Base-by-base conservation (phyloP, 495 filamentous ascomycete genomes). In the Penicillium cataractarum region DNA sequence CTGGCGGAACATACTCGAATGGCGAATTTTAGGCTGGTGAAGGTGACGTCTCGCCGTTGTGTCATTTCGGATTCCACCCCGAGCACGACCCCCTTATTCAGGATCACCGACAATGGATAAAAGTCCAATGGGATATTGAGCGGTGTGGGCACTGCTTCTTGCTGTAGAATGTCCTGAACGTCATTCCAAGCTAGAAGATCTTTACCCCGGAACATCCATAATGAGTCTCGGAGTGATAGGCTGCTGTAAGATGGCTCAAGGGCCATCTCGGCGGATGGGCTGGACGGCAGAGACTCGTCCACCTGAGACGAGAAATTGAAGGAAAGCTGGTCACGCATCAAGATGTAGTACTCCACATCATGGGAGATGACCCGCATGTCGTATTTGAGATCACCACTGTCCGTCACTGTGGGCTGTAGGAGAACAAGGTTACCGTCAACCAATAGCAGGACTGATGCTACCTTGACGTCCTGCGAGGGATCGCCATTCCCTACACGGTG, bases 361-460 rank as follows among this genome's bases (percentile, higher is more conserved):
- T 96, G 91, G 7, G 93, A 92, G 67, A 99, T 87, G 33, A 98
- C 88, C 13, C 92, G 90, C 96, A 99, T 98, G 68, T 99, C 95
- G 70, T 98, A 99, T 79, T 97, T 97, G 42, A 96, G 78, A 61
- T 89, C 89, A 2, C 90, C 90, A 21, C 86, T 84, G 39, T 90
- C 88, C 46, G 86, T 89, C 7, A 88, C 80, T 2, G 90, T 92
- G 4, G 96, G 95, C 63, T 96, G 92, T 29, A 99, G 81, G 17
- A 98, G 81, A 21, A 98, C 96, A 21, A 99, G 83, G 66, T 98
- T 99, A 19, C 92, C 96, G 71, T 98, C 96, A 7, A 98, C 93
- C 31, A 98, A 80, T 62, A 99, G 96, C 33, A 99, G 76, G 50
- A 99, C 92, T 4, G 91, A 95, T 19, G 96, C 96, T 51, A 91